phyloP scores from a whole-genome alignment of 495 filamentous ascomycete genomes.

The Penicillium malachiteum region DNA sequence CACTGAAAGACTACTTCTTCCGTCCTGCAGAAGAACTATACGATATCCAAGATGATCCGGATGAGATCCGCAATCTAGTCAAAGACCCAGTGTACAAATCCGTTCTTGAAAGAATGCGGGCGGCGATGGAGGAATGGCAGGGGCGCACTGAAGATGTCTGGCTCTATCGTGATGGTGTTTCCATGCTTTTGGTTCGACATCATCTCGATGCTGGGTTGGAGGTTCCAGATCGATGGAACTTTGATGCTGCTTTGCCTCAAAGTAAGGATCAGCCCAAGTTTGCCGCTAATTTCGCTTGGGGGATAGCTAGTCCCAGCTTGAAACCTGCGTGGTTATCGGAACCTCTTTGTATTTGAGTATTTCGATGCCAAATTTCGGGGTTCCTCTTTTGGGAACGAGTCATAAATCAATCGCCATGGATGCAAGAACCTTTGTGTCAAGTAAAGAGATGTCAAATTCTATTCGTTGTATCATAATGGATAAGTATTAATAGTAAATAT shows the following conservation, averaged over 20 bases:
- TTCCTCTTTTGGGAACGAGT: too few species aligned
- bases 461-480: too few species aligned
- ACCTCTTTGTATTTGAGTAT: too few species aligned
- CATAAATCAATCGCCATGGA: too few species aligned
- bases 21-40: conserved; percentile 43
- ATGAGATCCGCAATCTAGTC: conserved; percentile 39
- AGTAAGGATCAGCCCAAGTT: conserved; percentile 15
- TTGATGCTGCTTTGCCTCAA: conserved; percentile 29
- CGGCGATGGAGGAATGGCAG: conserved; percentile 38
- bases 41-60: conserved; percentile 39
- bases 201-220: conserved; percentile 37
- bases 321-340: too few species aligned
- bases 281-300: conserved; percentile 16
- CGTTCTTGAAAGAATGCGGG: conserved; percentile 29
- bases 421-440: too few species aligned
- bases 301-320: neutral
- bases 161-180: conserved; percentile 43
- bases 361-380: too few species aligned
- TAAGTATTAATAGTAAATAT: too few species aligned
- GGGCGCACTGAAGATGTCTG: conserved; percentile 38
- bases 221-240: conserved; percentile 42
- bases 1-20: conserved; percentile 38
- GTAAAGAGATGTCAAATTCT: too few species aligned
- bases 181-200: conserved; percentile 24
- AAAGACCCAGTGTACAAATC: conserved; percentile 19